phyloP scores from a whole-genome alignment of 805 yeast genomes.

The Kockiozyma suomiensis region DNA sequence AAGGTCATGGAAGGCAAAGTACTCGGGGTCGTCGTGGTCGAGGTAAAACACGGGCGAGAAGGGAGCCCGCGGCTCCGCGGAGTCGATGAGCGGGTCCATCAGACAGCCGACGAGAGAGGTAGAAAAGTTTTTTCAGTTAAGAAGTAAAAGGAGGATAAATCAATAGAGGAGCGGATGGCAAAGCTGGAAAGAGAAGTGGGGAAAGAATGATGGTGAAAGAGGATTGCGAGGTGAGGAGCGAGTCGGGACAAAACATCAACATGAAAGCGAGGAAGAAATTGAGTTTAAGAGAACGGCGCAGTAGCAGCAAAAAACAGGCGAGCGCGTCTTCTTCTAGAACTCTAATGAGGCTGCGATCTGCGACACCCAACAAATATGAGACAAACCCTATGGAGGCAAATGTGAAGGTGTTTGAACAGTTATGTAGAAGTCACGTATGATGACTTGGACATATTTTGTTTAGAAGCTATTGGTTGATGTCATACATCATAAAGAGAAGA shows the following conservation, averaged over 20 bases:
- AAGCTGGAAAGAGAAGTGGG: background rate
- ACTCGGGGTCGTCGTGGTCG: conserved; percentile 27
- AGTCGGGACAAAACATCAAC: no score
- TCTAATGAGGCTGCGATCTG: background rate
- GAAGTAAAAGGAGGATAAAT: background rate
- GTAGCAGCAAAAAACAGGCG: background rate
- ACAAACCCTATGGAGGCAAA: background rate
- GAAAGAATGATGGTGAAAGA: background rate
- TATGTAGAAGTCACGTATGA: background rate
- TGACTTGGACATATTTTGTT: no score
- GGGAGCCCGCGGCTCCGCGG: conserved; percentile 7
- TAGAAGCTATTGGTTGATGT: no score
- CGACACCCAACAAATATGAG: conserved; percentile 5
- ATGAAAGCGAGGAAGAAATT: conserved; percentile 1
- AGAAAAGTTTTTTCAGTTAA: background rate
- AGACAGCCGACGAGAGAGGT: background rate
- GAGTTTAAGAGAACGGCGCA: background rate
- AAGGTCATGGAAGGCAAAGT: conserved; percentile 27
- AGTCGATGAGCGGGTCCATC: conserved; percentile 21
- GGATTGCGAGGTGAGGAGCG: no score
- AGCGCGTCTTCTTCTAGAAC: background rate
- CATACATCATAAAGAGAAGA: no score
- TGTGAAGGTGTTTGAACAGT: background rate
- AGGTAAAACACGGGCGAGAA: conserved; percentile 15
- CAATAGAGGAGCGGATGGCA: background rate